phyloP scores from a whole-genome alignment of 768 basidiomycete species.

The Heimioporus sp. region DNA sequence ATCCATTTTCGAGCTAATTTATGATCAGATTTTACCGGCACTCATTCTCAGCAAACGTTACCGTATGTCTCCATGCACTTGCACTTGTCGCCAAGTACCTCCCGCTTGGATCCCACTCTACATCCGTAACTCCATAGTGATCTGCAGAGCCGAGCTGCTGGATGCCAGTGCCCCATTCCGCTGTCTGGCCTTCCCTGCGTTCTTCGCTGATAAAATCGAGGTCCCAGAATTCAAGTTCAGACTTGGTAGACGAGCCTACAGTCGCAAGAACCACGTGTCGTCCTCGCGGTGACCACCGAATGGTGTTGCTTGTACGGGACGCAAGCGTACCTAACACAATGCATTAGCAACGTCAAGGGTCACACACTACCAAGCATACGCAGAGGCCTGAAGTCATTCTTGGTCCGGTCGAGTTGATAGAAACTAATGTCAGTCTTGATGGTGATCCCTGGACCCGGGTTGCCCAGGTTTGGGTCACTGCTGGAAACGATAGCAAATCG shows the following conservation, averaged over 20 bases:
- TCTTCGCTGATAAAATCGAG: constrained; percentile 81
- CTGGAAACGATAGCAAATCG: constrained; percentile 96
- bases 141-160: constrained; percentile 84
- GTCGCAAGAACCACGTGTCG: constrained; percentile 95
- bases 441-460: constrained; percentile 86
- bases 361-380: constrained; percentile 45
- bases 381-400: constrained; percentile 92
- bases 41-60: constrained; percentile 37
- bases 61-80: constrained; percentile 92
- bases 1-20: constrained; percentile 89
- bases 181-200: constrained; percentile 42
- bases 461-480: constrained; percentile 89
- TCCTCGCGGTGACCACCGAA: constrained; percentile 95
- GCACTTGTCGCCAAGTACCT: constrained; percentile 92
- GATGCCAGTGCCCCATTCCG: constrained; percentile 84
- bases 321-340: constrained; percentile 62
- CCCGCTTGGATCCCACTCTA: constrained; percentile 98
- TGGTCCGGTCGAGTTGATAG: constrained; percentile 88
- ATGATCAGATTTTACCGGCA: constrained; percentile 8
- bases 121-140: constrained; percentile 96
- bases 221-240: constrained; percentile 99
- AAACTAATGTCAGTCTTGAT: constrained; percentile 96
- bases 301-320: constrained; percentile 84
- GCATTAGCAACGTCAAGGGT: constrained; percentile 3
- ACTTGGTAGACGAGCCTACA: constrained; percentile 92